Conservation (phyloP, 2,329 filamentous ascomycete genomes). For the Raffaelea arxii region DNA sequence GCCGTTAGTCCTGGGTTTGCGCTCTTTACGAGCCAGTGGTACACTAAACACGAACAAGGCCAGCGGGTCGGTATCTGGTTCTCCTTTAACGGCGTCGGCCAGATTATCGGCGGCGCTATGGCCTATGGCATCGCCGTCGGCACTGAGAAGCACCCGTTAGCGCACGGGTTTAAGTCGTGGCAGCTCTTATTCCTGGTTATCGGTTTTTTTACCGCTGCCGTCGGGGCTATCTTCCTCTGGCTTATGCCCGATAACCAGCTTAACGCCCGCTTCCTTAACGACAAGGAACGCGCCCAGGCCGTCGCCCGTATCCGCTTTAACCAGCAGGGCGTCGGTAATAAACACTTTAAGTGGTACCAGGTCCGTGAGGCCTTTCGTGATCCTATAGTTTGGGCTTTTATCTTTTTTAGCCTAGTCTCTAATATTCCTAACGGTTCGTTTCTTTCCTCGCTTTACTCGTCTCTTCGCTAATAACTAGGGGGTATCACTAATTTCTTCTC, state of each 20-base stretch:
- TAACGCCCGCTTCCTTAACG: slow-evolving; percentile 36
- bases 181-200: slow-evolving; percentile 51
- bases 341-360: slow-evolving; percentile 57
- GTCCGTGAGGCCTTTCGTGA: slow-evolving; percentile 30
- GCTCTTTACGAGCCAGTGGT: slow-evolving; percentile 62
- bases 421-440: slow-evolving; percentile 27
- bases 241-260: slow-evolving; percentile 33
- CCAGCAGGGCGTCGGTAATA: slow-evolving; percentile 58
- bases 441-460: background rate
- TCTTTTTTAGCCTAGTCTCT: slow-evolving; percentile 21
- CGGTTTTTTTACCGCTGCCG: slow-evolving; percentile 37
- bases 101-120: slow-evolving; percentile 29
- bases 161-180: slow-evolving; percentile 43
- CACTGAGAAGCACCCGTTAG: slow-evolving; percentile 24
- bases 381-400: slow-evolving; percentile 27
- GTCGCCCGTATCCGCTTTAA: slow-evolving; percentile 49
- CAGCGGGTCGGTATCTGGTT: slow-evolving; percentile 58
- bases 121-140: slow-evolving; percentile 38
- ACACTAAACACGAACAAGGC: slow-evolving; percentile 60
- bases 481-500: slow-evolving; percentile 28
- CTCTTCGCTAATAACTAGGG: no score
- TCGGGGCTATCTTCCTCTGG: slow-evolving; percentile 39
- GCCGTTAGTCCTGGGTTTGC: slow-evolving; percentile 61
- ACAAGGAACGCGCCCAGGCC: slow-evolving; percentile 47
- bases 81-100: slow-evolving; percentile 37